Evolutionary conservation across 768 basidiomycete genomes (phyloP).

Genomic region (Rhodotorula toruloides): DNA sequence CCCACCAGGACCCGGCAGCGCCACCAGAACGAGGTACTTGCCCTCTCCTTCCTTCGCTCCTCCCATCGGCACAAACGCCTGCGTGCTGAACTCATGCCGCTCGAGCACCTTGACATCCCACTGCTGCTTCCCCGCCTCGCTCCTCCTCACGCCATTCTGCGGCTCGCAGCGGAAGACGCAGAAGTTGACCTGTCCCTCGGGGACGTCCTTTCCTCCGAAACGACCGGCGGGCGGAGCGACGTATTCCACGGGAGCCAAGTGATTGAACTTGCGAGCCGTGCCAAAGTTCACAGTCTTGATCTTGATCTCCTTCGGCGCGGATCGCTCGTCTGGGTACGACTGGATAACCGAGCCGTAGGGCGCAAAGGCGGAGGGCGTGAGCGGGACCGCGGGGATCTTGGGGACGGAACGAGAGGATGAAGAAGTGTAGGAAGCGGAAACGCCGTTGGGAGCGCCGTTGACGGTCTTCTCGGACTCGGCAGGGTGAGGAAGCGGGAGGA

Average conservation of each 20-base stretch:
- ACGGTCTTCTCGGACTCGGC: too few relatives aligned
- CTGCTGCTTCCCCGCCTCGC: conserved; percentile 34
- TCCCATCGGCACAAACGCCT: conserved; percentile 93
- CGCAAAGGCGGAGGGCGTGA: conserved; percentile 80
- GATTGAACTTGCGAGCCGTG: conserved; percentile 88
- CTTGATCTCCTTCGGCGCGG: conserved; percentile 56
- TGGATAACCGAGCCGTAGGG: conserved; percentile 89
- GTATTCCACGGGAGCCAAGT: conserved; percentile 65
- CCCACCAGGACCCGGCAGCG: conserved; percentile 60
- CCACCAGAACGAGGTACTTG: conserved; percentile 78
- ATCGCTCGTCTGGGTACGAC: conserved; percentile 64
- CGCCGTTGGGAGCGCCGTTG: too few relatives aligned
- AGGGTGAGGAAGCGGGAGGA: conserved; percentile 15
- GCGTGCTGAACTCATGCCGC: conserved; percentile 80
- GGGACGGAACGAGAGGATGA: conserved; percentile 47
- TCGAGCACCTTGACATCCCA: conserved; percentile 71
- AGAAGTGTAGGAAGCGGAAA: conserved; percentile 8
- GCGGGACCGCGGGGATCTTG: conserved; percentile 51
- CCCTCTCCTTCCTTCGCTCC: conserved; percentile 28
- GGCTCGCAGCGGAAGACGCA: conserved; percentile 79
- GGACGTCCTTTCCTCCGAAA: conserved; percentile 43
- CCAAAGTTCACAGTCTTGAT: conserved; percentile 81
- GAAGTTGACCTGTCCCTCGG: conserved; percentile 53
- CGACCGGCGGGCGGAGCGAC: conserved; percentile 45
- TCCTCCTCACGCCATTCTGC: conserved; percentile 53